phyloP scores from a whole-genome alignment of 1,284 basidiomycete species.

The Athelia sp. region DNA sequence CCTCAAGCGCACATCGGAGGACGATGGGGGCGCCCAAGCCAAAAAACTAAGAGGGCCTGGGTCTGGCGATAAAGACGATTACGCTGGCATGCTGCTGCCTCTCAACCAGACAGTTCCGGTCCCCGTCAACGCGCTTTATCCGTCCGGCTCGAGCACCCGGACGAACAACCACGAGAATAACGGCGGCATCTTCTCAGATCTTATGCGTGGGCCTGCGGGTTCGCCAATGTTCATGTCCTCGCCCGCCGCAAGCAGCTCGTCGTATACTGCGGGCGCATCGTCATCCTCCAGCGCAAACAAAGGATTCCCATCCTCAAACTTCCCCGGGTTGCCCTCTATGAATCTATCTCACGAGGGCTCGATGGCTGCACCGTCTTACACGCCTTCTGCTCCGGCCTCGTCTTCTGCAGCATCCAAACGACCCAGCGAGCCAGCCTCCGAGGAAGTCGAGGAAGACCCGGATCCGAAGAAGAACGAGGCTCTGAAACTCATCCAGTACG shows the following conservation, averaged over 20 bases:
- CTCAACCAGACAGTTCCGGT: slow-evolving; percentile 37
- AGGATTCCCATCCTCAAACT: slow-evolving; percentile 4
- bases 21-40: slow-evolving; percentile 33
- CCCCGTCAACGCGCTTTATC: slow-evolving; percentile 30
- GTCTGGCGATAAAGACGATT: slow-evolving; percentile 34
- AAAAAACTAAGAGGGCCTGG: slow-evolving; percentile 53
- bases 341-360: slow-evolving; percentile 11
- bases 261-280: slow-evolving; percentile 30
- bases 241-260: slow-evolving; percentile 31
- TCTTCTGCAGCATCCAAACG: slow-evolving; percentile 15
- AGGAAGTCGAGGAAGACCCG: slow-evolving; percentile 43
- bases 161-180: slow-evolving; percentile 36
- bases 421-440: slow-evolving; percentile 30
- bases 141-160: slow-evolving; percentile 14
- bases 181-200: slow-evolving; percentile 50
- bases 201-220: slow-evolving; percentile 50
- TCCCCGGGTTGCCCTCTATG: slow-evolving; percentile 9
- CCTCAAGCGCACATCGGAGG: slow-evolving; percentile 44
- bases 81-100: slow-evolving; percentile 52
- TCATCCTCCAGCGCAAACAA: neutral
- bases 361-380: neutral
- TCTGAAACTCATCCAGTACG: slow-evolving; percentile 75
- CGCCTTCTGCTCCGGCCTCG: slow-evolving; percentile 2
- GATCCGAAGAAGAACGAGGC: slow-evolving; percentile 74
- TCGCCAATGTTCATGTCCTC: slow-evolving; percentile 62